These are phyloP conservation scores for Fragaria nilgerrensis DNA, from an alignment of 306 rosid genomes.

Conservation along the genomic window DNA sequence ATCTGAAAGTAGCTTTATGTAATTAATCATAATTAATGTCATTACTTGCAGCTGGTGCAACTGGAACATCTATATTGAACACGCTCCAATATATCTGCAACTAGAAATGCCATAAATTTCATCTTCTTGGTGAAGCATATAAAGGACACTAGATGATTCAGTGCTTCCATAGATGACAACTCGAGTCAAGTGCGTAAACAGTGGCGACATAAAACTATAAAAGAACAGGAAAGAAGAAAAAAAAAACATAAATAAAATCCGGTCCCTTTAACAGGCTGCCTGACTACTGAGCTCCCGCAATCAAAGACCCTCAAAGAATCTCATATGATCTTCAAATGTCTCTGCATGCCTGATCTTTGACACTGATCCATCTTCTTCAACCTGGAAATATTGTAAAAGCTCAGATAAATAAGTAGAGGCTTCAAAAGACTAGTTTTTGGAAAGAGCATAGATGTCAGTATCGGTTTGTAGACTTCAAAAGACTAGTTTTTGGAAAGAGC, in stretches of 20 bases:
- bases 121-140: background rate
- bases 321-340: slow-evolving; percentile 74
- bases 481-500: background rate
- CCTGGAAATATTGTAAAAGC: slow-evolving; percentile 40
- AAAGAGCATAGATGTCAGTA: too few relatives aligned
- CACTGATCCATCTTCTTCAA: slow-evolving; percentile 73
- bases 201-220: background rate
- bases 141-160: background rate
- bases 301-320: slow-evolving; percentile 79
- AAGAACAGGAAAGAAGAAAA: background rate
- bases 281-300: background rate
- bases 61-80: background rate
- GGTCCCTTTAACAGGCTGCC: background rate
- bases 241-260: background rate
- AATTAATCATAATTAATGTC: background rate
- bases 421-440: too few relatives aligned
- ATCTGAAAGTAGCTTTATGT: background rate
- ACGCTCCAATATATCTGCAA: background rate
- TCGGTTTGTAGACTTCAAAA: too few relatives aligned
- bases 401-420: background rate
- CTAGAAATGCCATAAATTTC: background rate
- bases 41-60: background rate
- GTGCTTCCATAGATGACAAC: background rate
- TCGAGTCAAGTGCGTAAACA: background rate
- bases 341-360: slow-evolving; percentile 90